Evolutionary conservation across 768 basidiomycete genomes (phyloP), one percentile per base, ranked within the genome.

Genomic region (Zangia roseola): DNA sequence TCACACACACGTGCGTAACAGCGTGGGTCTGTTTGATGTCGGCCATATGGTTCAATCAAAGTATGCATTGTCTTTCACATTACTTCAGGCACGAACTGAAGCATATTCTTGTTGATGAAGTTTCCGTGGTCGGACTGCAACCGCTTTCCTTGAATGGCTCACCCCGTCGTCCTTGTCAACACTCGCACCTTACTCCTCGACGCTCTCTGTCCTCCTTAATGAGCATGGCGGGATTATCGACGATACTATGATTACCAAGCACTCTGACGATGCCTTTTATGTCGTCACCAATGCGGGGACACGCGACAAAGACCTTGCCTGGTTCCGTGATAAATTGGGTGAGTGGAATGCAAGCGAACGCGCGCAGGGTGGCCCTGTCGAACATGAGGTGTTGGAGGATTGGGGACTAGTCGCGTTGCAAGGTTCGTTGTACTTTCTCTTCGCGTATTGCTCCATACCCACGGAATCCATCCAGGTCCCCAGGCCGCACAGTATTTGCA

Each of bases 11-110:
- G 90, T 94, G 43, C 84, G 97, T 35, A 80, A 72, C 12, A 79
- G 78, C 30, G 90, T 81, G 1, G 94, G 94, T 1, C 74, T 99
- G 26, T 99, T 99, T 65, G 97, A 99, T 62, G 97, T 99, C 23
- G 91, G 91, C 19, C 97, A 99, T 69, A 99, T 99, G 95, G 89
- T 98, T 14, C 95, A 98, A 67, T 82, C 84, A 28, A 87, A 83
- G 91, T 93, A 59, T 40, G 80, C 49, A 45, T n/a, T 25, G 45
- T 25, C 25, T 17, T 36, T 35, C 40, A 7, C 33, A n/a, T 37
- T 2, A 3, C 9, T 33, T 31, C 14, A n/a, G 26, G 28, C 34
- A 41, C 13, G 24, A n/a, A 26, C 28, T 34, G 33, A 47, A 35
- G 9, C 24, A 3, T 42, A 16, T 31, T 7, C 20, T 24, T 37